A percentile compares a stretch with the other conserved stretches of the same genome.
Evolutionary conservation across 1,139 yeast species (phyloP).

Genomic region (Taiozyma sp.): DNA sequence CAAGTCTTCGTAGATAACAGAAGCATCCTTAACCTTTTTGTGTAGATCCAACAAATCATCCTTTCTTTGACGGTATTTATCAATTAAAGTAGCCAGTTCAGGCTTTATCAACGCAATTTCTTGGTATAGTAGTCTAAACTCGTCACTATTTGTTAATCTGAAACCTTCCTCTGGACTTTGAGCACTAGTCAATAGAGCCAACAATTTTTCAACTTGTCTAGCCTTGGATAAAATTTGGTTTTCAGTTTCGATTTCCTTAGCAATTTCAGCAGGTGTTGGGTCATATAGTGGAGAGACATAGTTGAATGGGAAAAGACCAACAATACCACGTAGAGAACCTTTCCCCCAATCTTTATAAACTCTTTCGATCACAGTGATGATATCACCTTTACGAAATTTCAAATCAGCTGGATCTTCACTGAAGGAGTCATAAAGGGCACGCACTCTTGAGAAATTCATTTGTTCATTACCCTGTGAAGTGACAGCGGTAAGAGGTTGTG

Average conservation of each 20-base stretch:
- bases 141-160: conserved; percentile 39
- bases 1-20: conserved; percentile 63
- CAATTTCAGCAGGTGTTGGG: conserved; percentile 52
- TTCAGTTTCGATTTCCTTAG: conserved; percentile 38
- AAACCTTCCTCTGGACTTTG: conserved; percentile 34
- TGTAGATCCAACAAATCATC: conserved; percentile 73
- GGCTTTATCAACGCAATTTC: conserved; percentile 71
- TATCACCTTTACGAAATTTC: conserved; percentile 69
- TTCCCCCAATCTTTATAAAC: conserved; percentile 97
- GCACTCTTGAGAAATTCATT: conserved; percentile 43
- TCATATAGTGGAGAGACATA: conserved; percentile 80
- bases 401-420: conserved; percentile 70
- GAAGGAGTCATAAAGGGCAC: conserved; percentile 79
- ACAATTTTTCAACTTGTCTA: conserved; percentile 57
- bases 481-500: neutral
- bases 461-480: conserved; percentile 3
- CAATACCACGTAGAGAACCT: conserved; percentile 75
- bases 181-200: conserved; percentile 49
- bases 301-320: conserved; percentile 92
- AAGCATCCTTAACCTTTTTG: conserved; percentile 63
- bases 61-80: conserved; percentile 67
- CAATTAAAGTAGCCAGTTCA: conserved; percentile 65
- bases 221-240: conserved; percentile 42
- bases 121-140: conserved; percentile 55
- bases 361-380: conserved; percentile 79